Base-by-base conservation (phyloP, 257 asterid genomes). In the Lithospermum erythrorhizon region DNA sequence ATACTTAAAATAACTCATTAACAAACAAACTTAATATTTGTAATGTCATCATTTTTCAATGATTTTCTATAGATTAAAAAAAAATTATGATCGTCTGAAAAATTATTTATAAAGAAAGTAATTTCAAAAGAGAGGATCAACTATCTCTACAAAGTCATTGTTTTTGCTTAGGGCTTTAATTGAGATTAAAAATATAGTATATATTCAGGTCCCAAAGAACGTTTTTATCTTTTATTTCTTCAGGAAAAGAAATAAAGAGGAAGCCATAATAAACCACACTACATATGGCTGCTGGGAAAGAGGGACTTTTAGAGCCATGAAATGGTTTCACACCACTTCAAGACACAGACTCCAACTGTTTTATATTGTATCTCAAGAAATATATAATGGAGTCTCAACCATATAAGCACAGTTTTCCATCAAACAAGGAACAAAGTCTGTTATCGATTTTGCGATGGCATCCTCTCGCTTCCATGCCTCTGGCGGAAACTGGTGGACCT, bases 391-490 rank as follows among this genome's bases (percentile, higher is more conserved):
- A 35, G 49, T 41, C 49, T 41, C 49, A 41, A 18, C 16, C 2
- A 41, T 21, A 72, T 71, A 66, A 61, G 76, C 82, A 64, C 66
- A 79, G 72, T 67, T 72, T 72, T 61, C 73, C 64, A 62, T 68
- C 70, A 30, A 65, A 71, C 65, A 66, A 21, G 61, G 53, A 19
- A 57, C 64, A 29, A 55, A 66, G 55, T 68, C 75, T 78, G 82
- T 71, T 75, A 75, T 77, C 88, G 85, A 65, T 80, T 77, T 66
- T 84, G 94, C 21, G 87, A 81, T 53, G 89, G 91, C 87, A 74
- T 75, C 80, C 95, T 83, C 64, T 79, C 91, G 9, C 88, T 71
- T 67, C 95, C 95, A 53, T 82, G 88, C 76, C 95, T 78, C 66
- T 71, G 94, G 22, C 87, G 80, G 61, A 73, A 73, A 70, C 78